Evolutionary conservation across 345 rosid genomes (phyloP).

Genomic region (Eucalyptus tenuipes): DNA sequence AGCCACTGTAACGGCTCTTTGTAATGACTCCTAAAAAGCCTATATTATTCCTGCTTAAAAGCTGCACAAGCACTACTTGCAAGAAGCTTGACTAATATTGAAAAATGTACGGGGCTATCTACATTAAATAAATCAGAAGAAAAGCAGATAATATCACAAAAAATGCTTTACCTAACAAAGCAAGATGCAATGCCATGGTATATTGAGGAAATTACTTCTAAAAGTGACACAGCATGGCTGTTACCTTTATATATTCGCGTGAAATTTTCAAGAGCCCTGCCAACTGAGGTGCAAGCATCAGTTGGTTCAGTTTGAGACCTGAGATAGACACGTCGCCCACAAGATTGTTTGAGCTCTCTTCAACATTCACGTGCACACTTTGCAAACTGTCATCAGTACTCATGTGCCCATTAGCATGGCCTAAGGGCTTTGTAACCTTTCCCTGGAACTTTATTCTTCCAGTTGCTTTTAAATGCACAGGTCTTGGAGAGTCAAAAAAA

Average conservation of each 20-base stretch:
- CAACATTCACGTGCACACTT: conserved; percentile 7
- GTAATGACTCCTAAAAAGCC: not conserved
- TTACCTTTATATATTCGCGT: conserved; percentile 62
- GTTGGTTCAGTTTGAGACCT: conserved; percentile 87
- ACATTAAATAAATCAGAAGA: not conserved
- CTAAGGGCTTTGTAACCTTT: conserved; percentile 36
- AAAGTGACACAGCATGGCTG: not conserved
- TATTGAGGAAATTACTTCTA: not conserved
- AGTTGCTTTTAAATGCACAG: conserved; percentile 86
- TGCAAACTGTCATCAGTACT: conserved; percentile 11
- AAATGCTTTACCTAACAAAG: not conserved
- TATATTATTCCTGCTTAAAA: not conserved
- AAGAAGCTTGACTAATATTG: not conserved
- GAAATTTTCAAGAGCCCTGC: conserved; percentile 76
- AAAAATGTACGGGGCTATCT: not conserved
- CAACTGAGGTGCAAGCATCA: conserved; percentile 87
- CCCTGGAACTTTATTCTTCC: conserved; percentile 90
- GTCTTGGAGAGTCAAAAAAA: conserved; percentile 93
- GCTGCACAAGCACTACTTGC: not conserved
- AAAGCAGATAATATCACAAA: not conserved
- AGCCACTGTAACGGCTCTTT: not conserved
- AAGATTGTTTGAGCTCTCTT: conserved; percentile 31
- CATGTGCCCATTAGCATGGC: conserved; percentile 8
- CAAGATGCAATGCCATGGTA: not conserved
- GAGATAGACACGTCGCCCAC: conserved; percentile 78